Base-by-base conservation (phyloP, 305 asterid species). In the Caryopteris hybrid region DNA sequence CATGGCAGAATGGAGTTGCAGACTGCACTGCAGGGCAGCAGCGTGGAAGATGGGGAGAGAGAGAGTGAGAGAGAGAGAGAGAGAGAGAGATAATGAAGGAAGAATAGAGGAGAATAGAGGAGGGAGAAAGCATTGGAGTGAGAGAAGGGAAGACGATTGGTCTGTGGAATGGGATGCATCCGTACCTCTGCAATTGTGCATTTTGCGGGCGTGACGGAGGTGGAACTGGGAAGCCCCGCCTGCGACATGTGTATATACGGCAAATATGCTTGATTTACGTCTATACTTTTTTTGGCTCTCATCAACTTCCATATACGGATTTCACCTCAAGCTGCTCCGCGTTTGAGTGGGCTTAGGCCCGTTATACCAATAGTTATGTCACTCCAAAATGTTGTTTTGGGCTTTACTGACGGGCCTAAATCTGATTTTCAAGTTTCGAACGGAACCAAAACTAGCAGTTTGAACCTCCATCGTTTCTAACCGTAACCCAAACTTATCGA, bases 161-260 rank as follows among this genome's bases (percentile, higher is more conserved):
- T 88, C 92, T 66, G 77, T 51, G 60, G 77, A 84, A 85, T 77
- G 64, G 92, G 90, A 75, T 48, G 76, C 92, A 85, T 10, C 11
- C 64, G 69, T 66, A 58, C 78, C 64, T 62, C 23, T 54, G 82
- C 77, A 70, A 62, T 25, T 75, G 89, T 71, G 85, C 71, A 45
- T 59, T 20, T 70, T 73, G 82, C 68, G 64, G 52, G 78, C 75
- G 82, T 73, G 81, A 76, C 75, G 57, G 82, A 77, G 69, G 74
- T 70, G 83, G 76, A 68, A 79, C 56, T 78, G 64, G 86, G 79
- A 72, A 79, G 41, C 58, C 74, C 56, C 80, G 67, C 78, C 74
- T 34, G 36, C 66, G 60, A 45, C 33, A 48, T 20, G 33, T 66
- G n/a, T 14, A 43, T 8, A n/a, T 45, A 22, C 42, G 31, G 14